A percentile compares a stretch with the other conserved stretches of the same genome.
These are phyloP conservation scores for Tolypocladium cylindrosporum DNA, from an alignment of 2,329 filamentous ascomycete species.

Conservation along the genomic window DNA sequence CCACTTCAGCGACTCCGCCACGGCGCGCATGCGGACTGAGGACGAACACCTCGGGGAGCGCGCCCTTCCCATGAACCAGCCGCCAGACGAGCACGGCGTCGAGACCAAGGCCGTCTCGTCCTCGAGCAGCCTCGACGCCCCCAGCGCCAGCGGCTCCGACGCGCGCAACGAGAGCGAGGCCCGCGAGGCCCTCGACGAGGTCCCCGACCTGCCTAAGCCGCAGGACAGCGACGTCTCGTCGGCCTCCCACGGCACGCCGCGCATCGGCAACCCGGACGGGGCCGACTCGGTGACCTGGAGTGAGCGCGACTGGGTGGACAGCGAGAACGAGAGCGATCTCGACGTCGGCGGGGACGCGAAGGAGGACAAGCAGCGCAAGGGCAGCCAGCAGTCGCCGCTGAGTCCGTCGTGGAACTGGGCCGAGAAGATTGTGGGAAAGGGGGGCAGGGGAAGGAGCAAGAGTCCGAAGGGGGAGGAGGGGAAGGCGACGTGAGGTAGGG, in stretches of 20 bases:
- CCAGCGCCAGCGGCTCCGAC: constrained; percentile 15
- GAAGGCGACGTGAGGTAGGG: background rate
- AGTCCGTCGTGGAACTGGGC: constrained; percentile 39
- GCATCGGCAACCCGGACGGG: constrained; percentile 12
- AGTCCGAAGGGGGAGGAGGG: constrained; percentile 10
- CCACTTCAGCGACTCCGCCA: constrained; percentile 69
- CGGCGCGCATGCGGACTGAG: constrained; percentile 55
- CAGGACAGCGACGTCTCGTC: constrained; percentile 11
- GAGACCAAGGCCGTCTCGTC: constrained; percentile 40
- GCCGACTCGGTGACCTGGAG: constrained; percentile 54
- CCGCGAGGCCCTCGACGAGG: constrained; percentile 30
- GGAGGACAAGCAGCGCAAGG: constrained; percentile 5
- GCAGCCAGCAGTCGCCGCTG: constrained; percentile 7
- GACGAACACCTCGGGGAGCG: constrained; percentile 58
- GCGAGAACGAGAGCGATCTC: constrained; percentile 32
- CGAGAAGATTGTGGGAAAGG: constrained; percentile 42
- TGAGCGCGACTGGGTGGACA: constrained; percentile 54
- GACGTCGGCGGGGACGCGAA: constrained; percentile 11
- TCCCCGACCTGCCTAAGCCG: constrained; percentile 32
- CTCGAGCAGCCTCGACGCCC: constrained; percentile 10
- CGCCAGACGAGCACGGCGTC: constrained; percentile 51
- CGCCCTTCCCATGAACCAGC: constrained; percentile 48
- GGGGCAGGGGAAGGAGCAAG: constrained; percentile 15
- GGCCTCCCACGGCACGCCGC: constrained; percentile 8
- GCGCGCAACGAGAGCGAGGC: constrained; percentile 16